Evolutionary conservation across 148 eudicot species (phyloP), one percentile per base, ranked within the genome.

Genomic region (Rhododendron henanense): DNA sequence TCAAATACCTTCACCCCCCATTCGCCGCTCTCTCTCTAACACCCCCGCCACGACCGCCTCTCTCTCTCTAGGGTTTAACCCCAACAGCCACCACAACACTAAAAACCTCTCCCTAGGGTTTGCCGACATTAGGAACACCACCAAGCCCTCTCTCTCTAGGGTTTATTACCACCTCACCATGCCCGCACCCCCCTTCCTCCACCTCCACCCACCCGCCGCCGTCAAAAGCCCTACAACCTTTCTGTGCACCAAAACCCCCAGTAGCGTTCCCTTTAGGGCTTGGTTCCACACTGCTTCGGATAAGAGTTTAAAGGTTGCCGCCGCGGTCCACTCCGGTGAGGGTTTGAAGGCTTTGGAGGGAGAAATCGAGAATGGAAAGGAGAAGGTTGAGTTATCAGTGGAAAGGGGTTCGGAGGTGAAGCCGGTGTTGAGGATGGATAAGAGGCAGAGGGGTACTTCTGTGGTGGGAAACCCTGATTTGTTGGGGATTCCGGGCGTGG

Each of bases 401-500:
- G 78, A 41, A 96, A 94, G 19, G 16, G 57, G 57, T 33, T 69
- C 25, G 84, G 91, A 78, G 85, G 92, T 87, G 78, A 87, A 83
- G 92, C 78, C 89, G 96, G 98, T 94, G 59, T 11, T 74, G 71
- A 90, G 89, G 86, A 69, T 90, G 78, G 90, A 86, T 84, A 89
- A 93, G 87, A 90, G 94, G 92, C 88, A 86, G 47, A 94, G 78
- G 87, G 81, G 81, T 63, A 61, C 83, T 31, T 23, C 82, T 28
- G 88, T 31, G 14, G 85, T 77, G 0, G 87, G 85, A 15, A 93
- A 81, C 51, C 93, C 94, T 9, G 99, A 96, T 92, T 96, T 96
- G 95, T 48, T 96, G 92, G 88, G 91, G 21, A 95, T 96, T 82
- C 99, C 99, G 0, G 99, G 99, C 0, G 98, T 96, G n/a, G 99